Evolutionary conservation across 2,329 filamentous ascomycete genomes (phyloP).

Genomic region (Paraphoma chrysanthemicola): DNA sequence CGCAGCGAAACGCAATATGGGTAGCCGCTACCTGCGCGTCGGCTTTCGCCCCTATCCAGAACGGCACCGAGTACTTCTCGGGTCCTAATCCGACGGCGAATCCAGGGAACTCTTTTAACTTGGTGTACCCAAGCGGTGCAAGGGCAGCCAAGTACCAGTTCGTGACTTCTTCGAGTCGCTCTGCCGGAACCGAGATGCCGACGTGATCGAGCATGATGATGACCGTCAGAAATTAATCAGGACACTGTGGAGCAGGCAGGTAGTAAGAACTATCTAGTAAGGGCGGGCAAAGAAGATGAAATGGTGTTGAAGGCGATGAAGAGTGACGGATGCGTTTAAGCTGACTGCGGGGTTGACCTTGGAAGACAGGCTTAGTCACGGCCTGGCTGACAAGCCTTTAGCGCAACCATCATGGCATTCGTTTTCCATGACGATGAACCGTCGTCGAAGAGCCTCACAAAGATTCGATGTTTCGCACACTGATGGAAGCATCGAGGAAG

Average conservation of each 20-base stretch:
- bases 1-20: slow-evolving; percentile 29
- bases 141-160: slow-evolving; percentile 34
- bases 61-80: slow-evolving; percentile 8
- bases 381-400: not conserved
- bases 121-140: slow-evolving; percentile 32
- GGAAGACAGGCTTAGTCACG: not conserved
- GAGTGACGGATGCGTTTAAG: not conserved
- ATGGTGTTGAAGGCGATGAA: too few species aligned
- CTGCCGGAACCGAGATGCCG: slow-evolving; percentile 23
- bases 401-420: not conserved
- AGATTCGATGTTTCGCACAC: too few species aligned
- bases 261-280: too few species aligned
- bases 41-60: slow-evolving; percentile 25
- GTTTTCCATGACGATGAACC: too few species aligned
- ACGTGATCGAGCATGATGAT: slow-evolving; percentile 25
- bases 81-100: slow-evolving; percentile 23
- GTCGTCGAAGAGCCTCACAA: too few species aligned
- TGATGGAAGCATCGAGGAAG: too few species aligned
- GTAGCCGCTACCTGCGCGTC: slow-evolving; percentile 4
- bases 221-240: not conserved
- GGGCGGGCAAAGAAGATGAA: too few species aligned
- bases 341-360: not conserved
- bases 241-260: not conserved
- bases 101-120: slow-evolving; percentile 26
- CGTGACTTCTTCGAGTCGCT: slow-evolving; percentile 23